These are phyloP conservation scores for Hyphopichia buzzinii DNA, from an alignment of 1,139 yeast genomes.

Conservation along the genomic window DNA sequence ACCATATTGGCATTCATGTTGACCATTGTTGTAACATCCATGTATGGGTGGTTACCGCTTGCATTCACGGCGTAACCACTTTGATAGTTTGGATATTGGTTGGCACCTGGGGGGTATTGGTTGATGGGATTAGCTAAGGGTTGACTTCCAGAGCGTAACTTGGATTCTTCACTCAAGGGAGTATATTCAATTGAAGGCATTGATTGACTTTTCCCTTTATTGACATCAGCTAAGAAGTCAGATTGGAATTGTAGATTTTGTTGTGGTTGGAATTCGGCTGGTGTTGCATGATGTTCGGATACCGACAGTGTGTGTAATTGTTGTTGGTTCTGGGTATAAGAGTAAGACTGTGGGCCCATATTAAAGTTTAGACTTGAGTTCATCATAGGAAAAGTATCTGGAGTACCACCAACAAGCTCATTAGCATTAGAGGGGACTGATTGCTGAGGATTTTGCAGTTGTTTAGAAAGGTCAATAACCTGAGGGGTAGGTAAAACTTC, in stretches of 20 bases:
- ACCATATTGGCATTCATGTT: constrained; percentile 34
- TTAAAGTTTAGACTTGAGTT: background rate
- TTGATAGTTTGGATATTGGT: background rate
- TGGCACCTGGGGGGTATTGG: background rate
- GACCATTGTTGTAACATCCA: constrained; percentile 42
- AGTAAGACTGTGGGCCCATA: constrained; percentile 1
- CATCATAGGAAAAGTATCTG: background rate
- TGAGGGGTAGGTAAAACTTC: background rate
- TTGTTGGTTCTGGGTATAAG: background rate
- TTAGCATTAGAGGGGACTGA: background rate
- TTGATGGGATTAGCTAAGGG: background rate
- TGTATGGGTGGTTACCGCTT: constrained; percentile 16
- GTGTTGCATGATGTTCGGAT: background rate
- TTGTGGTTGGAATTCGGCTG: too few relatives aligned
- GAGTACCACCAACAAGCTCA: background rate
- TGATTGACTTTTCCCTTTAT: constrained; percentile 2
- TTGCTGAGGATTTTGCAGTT: background rate
- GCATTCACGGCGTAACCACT: background rate
- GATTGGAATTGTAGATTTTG: too few relatives aligned
- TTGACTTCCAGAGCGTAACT: constrained; percentile 2
- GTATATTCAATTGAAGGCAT: constrained; percentile 3
- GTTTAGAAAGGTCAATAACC: background rate
- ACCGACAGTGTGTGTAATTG: background rate
- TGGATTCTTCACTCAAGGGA: background rate
- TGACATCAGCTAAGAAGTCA: too few relatives aligned